Base-by-base conservation (phyloP, 2,329 filamentous ascomycete species). In the Scopulariopsis brevicaulis region DNA sequence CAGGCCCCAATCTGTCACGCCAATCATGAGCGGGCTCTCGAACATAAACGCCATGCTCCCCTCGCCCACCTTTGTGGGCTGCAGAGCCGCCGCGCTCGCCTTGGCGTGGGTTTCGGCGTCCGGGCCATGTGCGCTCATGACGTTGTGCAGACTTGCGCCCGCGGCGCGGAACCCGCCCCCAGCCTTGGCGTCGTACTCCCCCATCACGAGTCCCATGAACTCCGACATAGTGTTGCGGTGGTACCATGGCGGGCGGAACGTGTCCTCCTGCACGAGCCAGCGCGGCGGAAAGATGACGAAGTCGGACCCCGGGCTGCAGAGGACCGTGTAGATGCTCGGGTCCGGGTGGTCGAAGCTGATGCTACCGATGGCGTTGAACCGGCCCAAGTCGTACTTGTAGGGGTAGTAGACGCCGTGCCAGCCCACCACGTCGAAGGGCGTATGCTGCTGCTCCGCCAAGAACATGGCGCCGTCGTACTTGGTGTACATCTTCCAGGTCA, bases 351-450 rank as follows among this genome's bases (percentile, higher is more conserved):
- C 88, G 66, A 82, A 89, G 10, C 83, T 86, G 62, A 89, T 83
- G 58, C 78, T 83, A 20, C 87, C 88, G 52, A 92, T 84, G 51
- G 82, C 83, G 71, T 86, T 87, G 77, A 90, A 92, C 34, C 86
- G 82, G 28, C 85, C 86, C 1, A 92, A 77, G 65, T 91, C 88
- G 73, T 92, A 92, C 71, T 92, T 92, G 78, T 84, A 90, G 0
- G 88, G 88, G 60, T 87, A 86, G 71, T 90, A 91, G 62, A 83
- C 87, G 52, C 88, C 88, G 66, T 92, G 87, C 87, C 87, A 92
- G 2, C 84, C 86, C 3, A 90, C 87, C 0, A 92, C 82, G 64
- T 92, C 87, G 65, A 90, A 92, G 0, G 88, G 87, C 0, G 84
- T 86, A 68, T 91, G 88, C 12, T 76, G 69, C 70, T 91, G 87